Evolutionary conservation across 1,284 basidiomycete genomes (phyloP), one percentile per base, ranked within the genome.

Genomic region (Coniferiporia weirii): DNA sequence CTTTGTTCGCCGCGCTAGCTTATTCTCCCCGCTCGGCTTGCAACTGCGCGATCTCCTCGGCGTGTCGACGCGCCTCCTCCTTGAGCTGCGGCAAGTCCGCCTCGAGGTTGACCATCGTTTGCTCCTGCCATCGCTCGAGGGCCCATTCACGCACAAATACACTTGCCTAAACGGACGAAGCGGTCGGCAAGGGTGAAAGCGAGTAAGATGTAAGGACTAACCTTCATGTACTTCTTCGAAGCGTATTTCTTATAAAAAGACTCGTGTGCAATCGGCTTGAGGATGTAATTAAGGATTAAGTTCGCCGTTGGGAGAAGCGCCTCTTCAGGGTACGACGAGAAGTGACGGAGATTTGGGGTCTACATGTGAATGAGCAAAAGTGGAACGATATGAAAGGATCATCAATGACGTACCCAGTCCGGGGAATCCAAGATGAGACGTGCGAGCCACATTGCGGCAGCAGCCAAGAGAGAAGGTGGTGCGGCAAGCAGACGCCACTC

Each of bases 371-470:
- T 45, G 56, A 52, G 32, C 43, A 49, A 46, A 52, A 52, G 10
- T n/a, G 51, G 15, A 52, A 46, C 38, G 10, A 19, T 47, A 19
- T 20, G 8, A 53, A 36, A 36, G 47, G 7, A 40, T 4, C 2
- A 40, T 10, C 38, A 2, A 15, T 40, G 9, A 76, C 86, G 63
- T 69, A 93, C 92, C 96, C 95, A 98, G 71, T 85, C 82, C 56
- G 92, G 87, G 61, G 86, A 81, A 44, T 91, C 90, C 20, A 98
- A 78, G 20, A 93, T 86, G 53, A 95, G 71, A 35, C 95, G 79
- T 0, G 93, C 92, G n/a, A 98, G 78, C 93, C 94, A 98, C 66
- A 95, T 87, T 0, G 91, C 80, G 3, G 94, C 89, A 4, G 94
- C 95, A 8, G 95, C 94, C 66, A 97, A 76, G 63, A 94, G 72